Evolutionary conservation across 2,329 filamentous ascomycete genomes (phyloP).

Genomic region (Beauveria medogensis): DNA sequence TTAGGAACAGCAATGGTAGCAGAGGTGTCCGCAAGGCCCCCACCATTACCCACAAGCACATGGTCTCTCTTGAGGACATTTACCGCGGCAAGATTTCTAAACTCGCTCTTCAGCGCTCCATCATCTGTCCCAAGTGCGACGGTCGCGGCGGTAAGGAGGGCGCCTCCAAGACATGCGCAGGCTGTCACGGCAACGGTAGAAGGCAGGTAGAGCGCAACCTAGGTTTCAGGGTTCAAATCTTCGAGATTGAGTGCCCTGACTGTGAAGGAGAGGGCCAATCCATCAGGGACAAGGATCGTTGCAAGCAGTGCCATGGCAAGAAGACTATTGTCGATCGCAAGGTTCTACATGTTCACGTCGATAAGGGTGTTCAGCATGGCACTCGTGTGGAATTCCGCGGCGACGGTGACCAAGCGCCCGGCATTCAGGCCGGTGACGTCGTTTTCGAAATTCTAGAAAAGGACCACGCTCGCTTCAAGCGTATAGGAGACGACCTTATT

Average conservation of each 20-base stretch:
- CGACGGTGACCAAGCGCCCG: constrained; percentile 92
- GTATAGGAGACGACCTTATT: constrained; percentile 92
- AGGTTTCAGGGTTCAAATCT: constrained; percentile 99
- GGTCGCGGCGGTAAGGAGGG: constrained; percentile 95
- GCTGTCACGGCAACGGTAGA: constrained; percentile 92
- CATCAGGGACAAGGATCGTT: constrained; percentile 93
- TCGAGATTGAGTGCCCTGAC: constrained; percentile 98
- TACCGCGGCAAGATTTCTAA: constrained; percentile 98
- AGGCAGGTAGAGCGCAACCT: constrained; percentile 99
- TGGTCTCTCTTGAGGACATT: constrained; percentile 94
- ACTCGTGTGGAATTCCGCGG: constrained; percentile 96
- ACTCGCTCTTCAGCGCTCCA: constrained; percentile 90
- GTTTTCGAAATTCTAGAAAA: constrained; percentile 99
- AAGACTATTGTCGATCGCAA: constrained; percentile 97
- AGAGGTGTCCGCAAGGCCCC: constrained; percentile 79
- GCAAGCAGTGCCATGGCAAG: constrained; percentile 94
- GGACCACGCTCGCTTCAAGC: constrained; percentile 90
- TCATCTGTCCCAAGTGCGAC: constrained; percentile 92
- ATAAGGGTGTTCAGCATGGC: constrained; percentile 85
- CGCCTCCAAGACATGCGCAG: constrained; percentile 84
- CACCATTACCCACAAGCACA: constrained; percentile 97
- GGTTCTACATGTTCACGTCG: constrained; percentile 95
- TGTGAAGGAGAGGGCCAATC: constrained; percentile 96
- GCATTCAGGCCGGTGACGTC: constrained; percentile 88
- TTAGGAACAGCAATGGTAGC: constrained; percentile 52